Conservation (phyloP, 2,329 filamentous ascomycete species). For the Pseudocercospora cruenta region DNA sequence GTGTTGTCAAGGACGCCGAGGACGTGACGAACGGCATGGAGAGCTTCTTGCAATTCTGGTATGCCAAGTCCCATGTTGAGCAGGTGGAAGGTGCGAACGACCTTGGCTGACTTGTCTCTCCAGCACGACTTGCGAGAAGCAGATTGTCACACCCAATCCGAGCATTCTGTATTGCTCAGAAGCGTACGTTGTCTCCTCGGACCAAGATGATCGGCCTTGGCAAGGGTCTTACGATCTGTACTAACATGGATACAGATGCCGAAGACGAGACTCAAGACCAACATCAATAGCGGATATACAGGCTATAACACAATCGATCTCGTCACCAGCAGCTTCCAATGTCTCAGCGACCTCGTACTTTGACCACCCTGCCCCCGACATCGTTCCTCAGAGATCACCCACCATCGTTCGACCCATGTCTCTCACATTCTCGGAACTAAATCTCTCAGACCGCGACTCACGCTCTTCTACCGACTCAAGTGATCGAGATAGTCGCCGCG, state of each 20-base stretch:
- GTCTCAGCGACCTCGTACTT: slow-evolving; percentile 29
- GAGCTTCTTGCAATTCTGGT: slow-evolving; percentile 60
- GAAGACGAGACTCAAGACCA: slow-evolving; percentile 45
- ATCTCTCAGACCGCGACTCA: slow-evolving; percentile 31
- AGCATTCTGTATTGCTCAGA: slow-evolving; percentile 67
- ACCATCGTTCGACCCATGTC: slow-evolving; percentile 44
- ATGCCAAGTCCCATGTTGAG: slow-evolving; percentile 24
- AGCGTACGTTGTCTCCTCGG: slow-evolving; percentile 53
- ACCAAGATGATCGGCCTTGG: background rate
- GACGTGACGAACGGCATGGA: slow-evolving; percentile 56
- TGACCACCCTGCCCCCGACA: slow-evolving; percentile 41
- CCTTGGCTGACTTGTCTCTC: slow-evolving; percentile 14
- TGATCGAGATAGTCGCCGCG: slow-evolving; percentile 18
- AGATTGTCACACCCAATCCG: slow-evolving; percentile 65
- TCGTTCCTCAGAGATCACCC: slow-evolving; percentile 52
- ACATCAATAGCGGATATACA: slow-evolving; percentile 27
- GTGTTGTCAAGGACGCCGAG: slow-evolving; percentile 28
- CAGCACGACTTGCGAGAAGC: slow-evolving; percentile 67
- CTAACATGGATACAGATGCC: slow-evolving; percentile 45
- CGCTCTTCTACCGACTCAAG: slow-evolving; percentile 15
- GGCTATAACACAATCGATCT: slow-evolving; percentile 26
- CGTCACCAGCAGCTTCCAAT: slow-evolving; percentile 34
- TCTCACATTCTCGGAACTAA: slow-evolving; percentile 48
- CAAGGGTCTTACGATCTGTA: background rate
- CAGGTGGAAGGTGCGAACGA: background rate